These are phyloP conservation scores for Lyophyllum shimeji DNA, from an alignment of 768 basidiomycete genomes.

Conservation along the genomic window DNA sequence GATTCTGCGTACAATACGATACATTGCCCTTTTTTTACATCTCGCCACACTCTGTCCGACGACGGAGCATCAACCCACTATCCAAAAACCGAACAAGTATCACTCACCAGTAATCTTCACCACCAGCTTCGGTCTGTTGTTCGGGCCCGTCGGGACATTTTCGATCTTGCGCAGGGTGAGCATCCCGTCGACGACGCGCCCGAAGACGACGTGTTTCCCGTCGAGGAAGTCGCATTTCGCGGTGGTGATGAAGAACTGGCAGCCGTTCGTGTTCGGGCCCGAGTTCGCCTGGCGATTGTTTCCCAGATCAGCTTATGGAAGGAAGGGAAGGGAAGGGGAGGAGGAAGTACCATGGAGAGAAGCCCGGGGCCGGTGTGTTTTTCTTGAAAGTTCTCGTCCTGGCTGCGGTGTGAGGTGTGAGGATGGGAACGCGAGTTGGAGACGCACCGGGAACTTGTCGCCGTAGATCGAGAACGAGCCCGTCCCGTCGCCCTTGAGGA, in stretches of 20 bases:
- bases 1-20: too few species aligned
- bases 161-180: slow-evolving; percentile 95
- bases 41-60: slow-evolving; percentile 12
- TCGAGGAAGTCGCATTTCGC: slow-evolving; percentile 95
- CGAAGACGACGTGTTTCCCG: slow-evolving; percentile 92
- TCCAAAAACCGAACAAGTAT: background rate
- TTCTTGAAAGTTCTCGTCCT: slow-evolving; percentile 95
- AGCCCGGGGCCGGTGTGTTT: slow-evolving; percentile 87
- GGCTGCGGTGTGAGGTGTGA: background rate
- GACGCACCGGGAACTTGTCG: slow-evolving; percentile 81
- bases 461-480: slow-evolving; percentile 98
- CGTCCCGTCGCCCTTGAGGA: slow-evolving; percentile 92
- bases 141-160: slow-evolving; percentile 88
- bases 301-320: too few species aligned
- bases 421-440: too few species aligned
- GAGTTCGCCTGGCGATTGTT: slow-evolving; percentile 99
- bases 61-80: too few species aligned
- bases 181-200: slow-evolving; percentile 89
- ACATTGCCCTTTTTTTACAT: slow-evolving; percentile 9
- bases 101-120: slow-evolving; percentile 80
- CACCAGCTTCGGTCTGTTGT: slow-evolving; percentile 84
- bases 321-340: slow-evolving; percentile 2
- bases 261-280: slow-evolving; percentile 91
- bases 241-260: slow-evolving; percentile 98
- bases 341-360: slow-evolving; percentile 74